Base-by-base conservation (phyloP, 225 moss, liverwort and hornwort genomes). In the Bryum argenteum region DNA sequence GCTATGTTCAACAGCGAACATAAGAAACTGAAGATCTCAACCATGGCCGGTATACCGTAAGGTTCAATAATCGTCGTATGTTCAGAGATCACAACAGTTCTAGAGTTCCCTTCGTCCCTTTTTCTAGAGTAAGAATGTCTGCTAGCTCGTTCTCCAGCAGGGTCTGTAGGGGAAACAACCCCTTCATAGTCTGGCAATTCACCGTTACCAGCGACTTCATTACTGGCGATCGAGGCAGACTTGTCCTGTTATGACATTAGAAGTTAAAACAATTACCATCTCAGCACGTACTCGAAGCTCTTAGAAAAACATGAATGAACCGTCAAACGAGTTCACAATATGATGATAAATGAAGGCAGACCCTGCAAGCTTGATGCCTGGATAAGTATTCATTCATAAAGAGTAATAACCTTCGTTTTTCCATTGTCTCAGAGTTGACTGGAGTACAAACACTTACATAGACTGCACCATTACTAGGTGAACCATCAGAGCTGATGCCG, bases 11-110 rank as follows among this genome's bases (percentile, higher is more conserved):
- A 81, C 70, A 98, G 87, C 15, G 98, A 98, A 78, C 98, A 98
- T 62, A 98, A 84, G 65, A 98, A 98, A 81, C 94, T 92, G 61
- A 98, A 98, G 69, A 98, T 98, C 70, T 98, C 98, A 69, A 98
- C 92, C 94, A 98, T 98, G 78, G 89, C 92, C 53, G 88, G 89
- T 53, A 94, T 85, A 62, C 98, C 98, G 71, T 98, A 98, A 8
- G 98, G 87, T 60, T 93, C 98, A 82, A 85, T 74, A 28, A 88
- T 81, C 14, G 77, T 78, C 55, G 72, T 77, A 42, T 82, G 79
- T 55, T 93, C 96, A 54, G 84, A 73, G 62, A 82, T 71, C 50
- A 76, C 66, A 58, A 82, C 83, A 66, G 83, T 81, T 73, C 73
- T 88, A 42, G 84, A 81, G 65, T 80, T 84, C 58, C 28, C 80